Evolutionary conservation across 2,329 filamentous ascomycete genomes (phyloP), one percentile per base, ranked within the genome.

Genomic region (Paraphoma chrysanthemicola): DNA sequence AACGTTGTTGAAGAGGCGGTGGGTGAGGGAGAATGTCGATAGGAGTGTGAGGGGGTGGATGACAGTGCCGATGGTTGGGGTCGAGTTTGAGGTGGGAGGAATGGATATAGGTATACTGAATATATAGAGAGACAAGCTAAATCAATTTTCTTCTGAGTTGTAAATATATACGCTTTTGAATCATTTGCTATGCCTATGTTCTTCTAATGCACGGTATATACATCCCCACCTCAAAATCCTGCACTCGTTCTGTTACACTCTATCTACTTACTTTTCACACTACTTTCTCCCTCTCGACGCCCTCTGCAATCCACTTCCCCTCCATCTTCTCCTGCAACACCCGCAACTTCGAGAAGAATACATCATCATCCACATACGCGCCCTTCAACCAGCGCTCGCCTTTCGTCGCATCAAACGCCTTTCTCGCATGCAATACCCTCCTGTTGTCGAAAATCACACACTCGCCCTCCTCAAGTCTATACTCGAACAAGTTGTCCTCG

Each of bases 381-480:
- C 95, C 95, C 66, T 91, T 90, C 52, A 98, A 78, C 91, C 92
- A 96, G 50, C 94, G 83, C 59, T 88, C 84, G 0, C 91, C 91
- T 6, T 83, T 82, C 0, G 78, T 78, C 0, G 82, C 77, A 71
- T 94, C 87, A 76, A 98, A 98, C 30, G 87, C 86, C 14, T 82
- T 84, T 4, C 95, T 83, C 0, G 93, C 94, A 79, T 98, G 95
- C 71, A 96, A 77, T n/a, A 96, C 83, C 16, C 94, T 84, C 56
- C 87, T 79, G 72, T 98, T 98, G 73, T 96, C 90, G 72, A 99
- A 98, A n/a, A 99, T 83, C 11, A 93, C 93, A 72, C 92, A 96
- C 70, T 97, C 91, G 3, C 94, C 95, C 4, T 90, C 87, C 51
- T 87, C 80, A 75, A 97, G 81, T 76, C 89, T 89, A 56, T 89